phyloP scores from a whole-genome alignment of 2,329 filamentous ascomycete genomes.

The Ophiostoma triangulosporum region DNA sequence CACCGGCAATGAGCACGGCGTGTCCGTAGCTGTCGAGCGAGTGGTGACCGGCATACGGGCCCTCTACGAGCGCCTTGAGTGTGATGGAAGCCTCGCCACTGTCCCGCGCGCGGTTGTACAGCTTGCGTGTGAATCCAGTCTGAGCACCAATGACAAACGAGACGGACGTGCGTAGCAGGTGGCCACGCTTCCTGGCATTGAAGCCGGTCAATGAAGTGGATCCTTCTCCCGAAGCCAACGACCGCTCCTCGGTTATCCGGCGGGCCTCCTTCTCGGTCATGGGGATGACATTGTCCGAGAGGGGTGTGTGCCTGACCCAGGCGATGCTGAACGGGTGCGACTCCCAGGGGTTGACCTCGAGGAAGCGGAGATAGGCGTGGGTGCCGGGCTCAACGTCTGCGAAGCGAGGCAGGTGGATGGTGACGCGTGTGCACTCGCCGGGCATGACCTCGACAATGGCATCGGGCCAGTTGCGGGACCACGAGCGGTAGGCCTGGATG shows the following conservation, averaged over 20 bases:
- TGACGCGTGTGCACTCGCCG: conserved; percentile 57
- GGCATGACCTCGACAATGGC: conserved; percentile 55
- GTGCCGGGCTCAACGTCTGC: conserved; percentile 55
- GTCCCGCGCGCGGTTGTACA: conserved; percentile 55
- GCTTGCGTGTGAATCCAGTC: conserved; percentile 72
- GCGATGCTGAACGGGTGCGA: conserved; percentile 69
- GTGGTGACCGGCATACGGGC: conserved; percentile 76
- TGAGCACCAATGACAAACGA: conserved; percentile 80
- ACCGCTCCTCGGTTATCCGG: conserved; percentile 7
- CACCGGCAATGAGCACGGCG: conserved; percentile 77
- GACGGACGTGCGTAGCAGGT: conserved; percentile 38
- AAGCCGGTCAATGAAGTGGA: conserved; percentile 7
- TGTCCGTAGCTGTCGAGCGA: conserved; percentile 87
- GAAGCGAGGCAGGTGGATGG: conserved; percentile 53
- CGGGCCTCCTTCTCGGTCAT: conserved; percentile 27
- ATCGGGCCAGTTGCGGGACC: conserved; percentile 46
- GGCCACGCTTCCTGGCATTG: conserved; percentile 20
- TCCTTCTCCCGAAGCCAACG: not conserved
- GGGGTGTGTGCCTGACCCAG: conserved; percentile 48
- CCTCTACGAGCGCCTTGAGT: conserved; percentile 67
- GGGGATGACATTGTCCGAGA: conserved; percentile 24
- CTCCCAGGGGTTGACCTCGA: conserved; percentile 52
- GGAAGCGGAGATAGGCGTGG: conserved; percentile 63
- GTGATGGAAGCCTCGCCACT: conserved; percentile 40
- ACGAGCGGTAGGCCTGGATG: conserved; percentile 54